Evolutionary conservation across 768 basidiomycete genomes (phyloP), one percentile per base, ranked within the genome.

Genomic region (Leccinum uliginosum): DNA sequence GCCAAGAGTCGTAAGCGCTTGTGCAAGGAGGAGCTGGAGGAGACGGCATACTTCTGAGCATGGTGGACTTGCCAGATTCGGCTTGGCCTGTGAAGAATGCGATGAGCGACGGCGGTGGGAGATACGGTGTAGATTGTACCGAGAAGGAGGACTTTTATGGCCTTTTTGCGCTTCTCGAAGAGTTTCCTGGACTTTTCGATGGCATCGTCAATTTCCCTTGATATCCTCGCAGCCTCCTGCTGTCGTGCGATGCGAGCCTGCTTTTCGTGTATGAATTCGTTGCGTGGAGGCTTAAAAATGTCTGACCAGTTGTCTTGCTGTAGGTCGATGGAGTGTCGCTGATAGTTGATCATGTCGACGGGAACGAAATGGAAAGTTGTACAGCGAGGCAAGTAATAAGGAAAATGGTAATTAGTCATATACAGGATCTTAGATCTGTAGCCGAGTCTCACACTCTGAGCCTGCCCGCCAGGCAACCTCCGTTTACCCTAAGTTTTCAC

Each of bases 51-150:
- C 69, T 72, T 57, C 70, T 57, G 44, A 70, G 62, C 66, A 70
- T 64, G 24, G 69, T 70, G 1, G 70, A 70, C 56, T 70, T 70
- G 21, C 68, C 68, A 1, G 68, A 70, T 65, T 70, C 70, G 2
- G 70, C 68, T 26, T 70, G 68, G 4, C 68, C 68, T 69, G 54
- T 5, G n/a, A 0, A n/a, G 2, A 7, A 14, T 9, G n/a, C 3
- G 15, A 24, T 57, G 12, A 52, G 57, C 1, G 14, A 8, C 12
- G 0, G 3, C 2, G 8, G 0, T 26, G 14, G 11, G 5, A 14
- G 19, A 34, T 9, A n/a, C n/a, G 49, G 21, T 6, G 21, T 17
- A 21, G 7, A 15, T 21, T 21, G 21, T 50, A 50, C 69, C 70
- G 40, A 72, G 68, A 10, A 70, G 59, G 51, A 70, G 60, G 3